Conservation (phyloP, 1,139 yeast species). For the Yamadazyma atlantica region DNA sequence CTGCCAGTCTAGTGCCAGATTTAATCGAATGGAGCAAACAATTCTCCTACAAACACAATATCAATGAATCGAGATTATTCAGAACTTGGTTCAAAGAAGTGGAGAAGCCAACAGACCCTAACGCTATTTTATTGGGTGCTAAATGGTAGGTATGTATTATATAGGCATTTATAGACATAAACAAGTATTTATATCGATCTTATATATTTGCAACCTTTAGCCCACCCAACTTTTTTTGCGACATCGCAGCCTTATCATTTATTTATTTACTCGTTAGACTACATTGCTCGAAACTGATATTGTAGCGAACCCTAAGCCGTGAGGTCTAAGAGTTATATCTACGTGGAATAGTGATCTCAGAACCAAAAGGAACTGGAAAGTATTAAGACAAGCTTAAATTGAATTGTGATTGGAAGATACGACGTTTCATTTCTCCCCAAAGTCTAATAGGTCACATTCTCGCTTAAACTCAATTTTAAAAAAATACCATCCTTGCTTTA, state of each 20-base stretch:
- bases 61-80: conserved; percentile 38
- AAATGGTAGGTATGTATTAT: conserved; percentile 39
- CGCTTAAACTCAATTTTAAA: too few species aligned
- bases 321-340: background rate
- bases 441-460: too few species aligned
- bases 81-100: conserved; percentile 51
- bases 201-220: too few species aligned
- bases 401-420: too few species aligned
- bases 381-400: too few species aligned
- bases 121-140: conserved; percentile 41
- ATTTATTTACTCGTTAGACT: background rate
- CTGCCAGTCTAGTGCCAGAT: conserved; percentile 10
- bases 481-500: too few species aligned
- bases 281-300: background rate
- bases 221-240: too few species aligned
- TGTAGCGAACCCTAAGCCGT: background rate
- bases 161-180: background rate
- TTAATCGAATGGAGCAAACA: conserved; percentile 30
- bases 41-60: conserved; percentile 31
- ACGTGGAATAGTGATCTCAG: too few species aligned
- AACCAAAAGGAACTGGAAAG: too few species aligned
- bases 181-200: background rate
- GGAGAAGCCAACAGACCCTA: conserved; percentile 52
- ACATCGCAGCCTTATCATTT: background rate
- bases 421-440: too few species aligned